These are phyloP conservation scores for Cyberlindnera saturnus DNA, from an alignment of 805 yeast genomes.

Conservation along the genomic window DNA sequence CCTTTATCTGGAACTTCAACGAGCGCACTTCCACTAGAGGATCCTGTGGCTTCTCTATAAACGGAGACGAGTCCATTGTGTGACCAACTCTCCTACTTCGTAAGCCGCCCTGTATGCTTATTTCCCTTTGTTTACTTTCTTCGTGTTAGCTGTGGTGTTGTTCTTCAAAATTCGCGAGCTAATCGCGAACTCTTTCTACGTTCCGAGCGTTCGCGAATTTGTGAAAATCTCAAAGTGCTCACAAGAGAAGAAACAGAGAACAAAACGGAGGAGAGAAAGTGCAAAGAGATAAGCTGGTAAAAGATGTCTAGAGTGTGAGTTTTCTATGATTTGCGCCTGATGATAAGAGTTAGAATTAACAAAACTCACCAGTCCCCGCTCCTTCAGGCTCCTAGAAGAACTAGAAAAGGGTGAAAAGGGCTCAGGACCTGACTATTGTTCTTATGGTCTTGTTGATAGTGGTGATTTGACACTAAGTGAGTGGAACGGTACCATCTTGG, in stretches of 20 bases:
- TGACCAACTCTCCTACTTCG: background rate
- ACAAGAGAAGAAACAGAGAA: too few relatives aligned
- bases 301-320: slow-evolving; percentile 44
- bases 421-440: slow-evolving; percentile 91
- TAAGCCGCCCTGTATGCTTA: background rate
- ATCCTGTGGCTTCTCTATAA: slow-evolving; percentile 28
- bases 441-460: slow-evolving; percentile 85
- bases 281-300: background rate
- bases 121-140: too few relatives aligned
- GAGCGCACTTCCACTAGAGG: slow-evolving; percentile 18
- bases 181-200: too few relatives aligned
- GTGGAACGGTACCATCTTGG: slow-evolving; percentile 97
- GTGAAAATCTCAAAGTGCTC: too few relatives aligned
- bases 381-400: slow-evolving; percentile 91
- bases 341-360: background rate
- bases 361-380: slow-evolving; percentile 63
- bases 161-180: too few relatives aligned
- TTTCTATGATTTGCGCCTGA: background rate
- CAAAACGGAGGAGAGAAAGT: background rate
- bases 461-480: slow-evolving; percentile 90
- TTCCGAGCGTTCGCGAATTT: too few relatives aligned
- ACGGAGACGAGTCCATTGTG: slow-evolving; percentile 27
- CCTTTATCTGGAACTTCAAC: slow-evolving; percentile 31
- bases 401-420: slow-evolving; percentile 98
- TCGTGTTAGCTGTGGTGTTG: too few relatives aligned